Evolutionary conservation across 805 yeast genomes (phyloP).

Genomic region (Starmerella davenportii): DNA sequence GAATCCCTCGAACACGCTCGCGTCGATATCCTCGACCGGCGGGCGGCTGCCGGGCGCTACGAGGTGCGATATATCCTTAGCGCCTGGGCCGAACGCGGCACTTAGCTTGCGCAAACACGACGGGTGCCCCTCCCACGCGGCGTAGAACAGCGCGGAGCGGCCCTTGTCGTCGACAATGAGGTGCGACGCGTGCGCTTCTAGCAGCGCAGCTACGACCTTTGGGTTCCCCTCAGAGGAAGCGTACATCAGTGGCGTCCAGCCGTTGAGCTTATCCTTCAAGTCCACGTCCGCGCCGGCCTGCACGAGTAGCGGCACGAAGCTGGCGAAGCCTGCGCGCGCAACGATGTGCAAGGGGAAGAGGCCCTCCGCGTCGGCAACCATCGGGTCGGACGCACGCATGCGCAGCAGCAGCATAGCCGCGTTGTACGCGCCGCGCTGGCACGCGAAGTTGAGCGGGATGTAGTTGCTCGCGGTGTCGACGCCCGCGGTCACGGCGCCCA

Average conservation of each 20-base stretch:
- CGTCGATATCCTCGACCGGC: background rate
- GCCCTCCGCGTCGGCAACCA: conserved; percentile 63
- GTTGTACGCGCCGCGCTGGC: conserved; percentile 60
- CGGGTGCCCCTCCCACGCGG: conserved; percentile 87
- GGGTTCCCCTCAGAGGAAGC: conserved; percentile 74
- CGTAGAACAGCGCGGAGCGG: conserved; percentile 64
- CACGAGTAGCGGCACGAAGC: conserved; percentile 44
- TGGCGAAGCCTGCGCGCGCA: conserved; percentile 63
- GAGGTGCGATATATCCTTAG: conserved; percentile 10
- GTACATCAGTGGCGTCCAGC: conserved; percentile 88
- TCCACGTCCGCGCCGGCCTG: conserved; percentile 49
- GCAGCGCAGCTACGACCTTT: conserved; percentile 47
- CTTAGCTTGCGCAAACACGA: conserved; percentile 56
- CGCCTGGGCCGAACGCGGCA: conserved; percentile 17
- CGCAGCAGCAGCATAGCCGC: conserved; percentile 48
- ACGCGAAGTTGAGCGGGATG: conserved; percentile 58
- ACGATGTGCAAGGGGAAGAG: conserved; percentile 73
- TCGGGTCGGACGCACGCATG: conserved; percentile 24
- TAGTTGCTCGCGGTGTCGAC: conserved; percentile 30
- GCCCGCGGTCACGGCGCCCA: conserved; percentile 28
- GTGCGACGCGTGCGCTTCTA: conserved; percentile 56
- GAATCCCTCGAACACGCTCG: conserved; percentile 1
- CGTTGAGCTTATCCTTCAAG: conserved; percentile 63
- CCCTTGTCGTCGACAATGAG: conserved; percentile 60
- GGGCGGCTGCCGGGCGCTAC: conserved; percentile 2